Base-by-base conservation (phyloP, 305 asterid genomes). In the Solanum chacoense region DNA sequence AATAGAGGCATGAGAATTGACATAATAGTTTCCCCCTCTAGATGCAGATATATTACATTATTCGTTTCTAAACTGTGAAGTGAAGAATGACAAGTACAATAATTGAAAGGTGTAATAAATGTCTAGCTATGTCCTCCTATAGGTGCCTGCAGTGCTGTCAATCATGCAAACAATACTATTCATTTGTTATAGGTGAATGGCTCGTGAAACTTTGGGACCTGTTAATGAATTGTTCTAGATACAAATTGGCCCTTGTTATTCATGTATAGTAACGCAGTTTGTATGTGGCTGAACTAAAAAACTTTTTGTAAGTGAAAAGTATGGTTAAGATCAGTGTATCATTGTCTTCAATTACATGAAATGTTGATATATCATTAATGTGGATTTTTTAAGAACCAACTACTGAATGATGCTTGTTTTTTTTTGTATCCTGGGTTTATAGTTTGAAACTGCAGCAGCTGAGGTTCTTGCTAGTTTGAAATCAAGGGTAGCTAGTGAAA, bases 361-460 rank as follows among this genome's bases (percentile, higher is more conserved):
- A 84, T 84, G 34, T n/a, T 55, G 31, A 55, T 55, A 31, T 45
- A 18, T 84, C 42, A 5, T 31, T 55, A 31, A 20, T 50, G 22
- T 22, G 12, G 31, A 55, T 10, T 32, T 9, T 50, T 84, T 16
- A 32, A 84, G 42, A 84, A 50, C 42, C 45, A 45, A 55, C 45
- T 45, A n/a, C 11, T 87, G 59, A n/a, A 22, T 87, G 84, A 50
- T 63, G 50, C 36, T 76, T 74, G n/a, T 50, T 59, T 29, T 87
- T 75, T 42, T 42, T 12, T 75, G 24, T 24, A 24, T 76, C 74
- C 20, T 76, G 90, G 45, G 32, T 87, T 59, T 79, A 75, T 93
- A 97, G 99, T 95, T 97, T 88, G 99, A 97, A 92, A 94, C 94
- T 84, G 99, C 98, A 10, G 99, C 99, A 42, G 96, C 98, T 28